These are phyloP conservation scores for Candida sp. DNA, from an alignment of 1,139 yeast genomes.

Conservation along the genomic window DNA sequence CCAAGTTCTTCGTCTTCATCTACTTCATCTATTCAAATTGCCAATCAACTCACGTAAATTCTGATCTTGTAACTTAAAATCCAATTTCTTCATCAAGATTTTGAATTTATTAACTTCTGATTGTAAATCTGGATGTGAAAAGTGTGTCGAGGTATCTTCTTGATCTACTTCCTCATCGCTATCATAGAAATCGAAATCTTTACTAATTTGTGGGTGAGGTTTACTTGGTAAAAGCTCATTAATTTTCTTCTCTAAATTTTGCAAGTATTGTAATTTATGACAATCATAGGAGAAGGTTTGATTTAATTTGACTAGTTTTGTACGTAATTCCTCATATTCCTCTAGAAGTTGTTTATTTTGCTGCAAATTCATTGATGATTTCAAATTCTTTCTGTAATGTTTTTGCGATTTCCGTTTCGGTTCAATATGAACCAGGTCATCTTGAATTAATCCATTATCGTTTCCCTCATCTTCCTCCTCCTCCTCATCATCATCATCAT, in stretches of 20 bases:
- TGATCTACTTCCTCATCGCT: constrained; percentile 17
- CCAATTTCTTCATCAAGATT: background rate
- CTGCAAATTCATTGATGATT: constrained; percentile 8
- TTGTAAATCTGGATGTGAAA: background rate
- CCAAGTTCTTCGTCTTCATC: background rate
- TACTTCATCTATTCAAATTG: background rate
- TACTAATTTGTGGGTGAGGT: background rate
- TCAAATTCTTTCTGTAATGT: constrained; percentile 10
- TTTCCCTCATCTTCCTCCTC: constrained; percentile 4
- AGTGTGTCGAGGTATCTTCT: background rate
- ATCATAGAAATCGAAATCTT: constrained; percentile 12
- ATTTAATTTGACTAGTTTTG: constrained; percentile 14
- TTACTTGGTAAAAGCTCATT: constrained; percentile 5
- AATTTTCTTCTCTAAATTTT: constrained; percentile 14
- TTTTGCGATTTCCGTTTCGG: background rate
- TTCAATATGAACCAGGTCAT: background rate
- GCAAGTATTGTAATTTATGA: constrained; percentile 26
- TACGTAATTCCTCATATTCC: constrained; percentile 23
- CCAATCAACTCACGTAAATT: background rate
- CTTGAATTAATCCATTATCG: background rate
- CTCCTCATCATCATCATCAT: constrained; percentile 5
- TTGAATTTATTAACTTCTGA: background rate
- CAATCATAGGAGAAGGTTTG: constrained; percentile 19
- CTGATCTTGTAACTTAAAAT: constrained; percentile 1
- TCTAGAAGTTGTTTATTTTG: constrained; percentile 11